Conservation (phyloP, 1,284 basidiomycete species). For the Apiotrichum sp. region DNA sequence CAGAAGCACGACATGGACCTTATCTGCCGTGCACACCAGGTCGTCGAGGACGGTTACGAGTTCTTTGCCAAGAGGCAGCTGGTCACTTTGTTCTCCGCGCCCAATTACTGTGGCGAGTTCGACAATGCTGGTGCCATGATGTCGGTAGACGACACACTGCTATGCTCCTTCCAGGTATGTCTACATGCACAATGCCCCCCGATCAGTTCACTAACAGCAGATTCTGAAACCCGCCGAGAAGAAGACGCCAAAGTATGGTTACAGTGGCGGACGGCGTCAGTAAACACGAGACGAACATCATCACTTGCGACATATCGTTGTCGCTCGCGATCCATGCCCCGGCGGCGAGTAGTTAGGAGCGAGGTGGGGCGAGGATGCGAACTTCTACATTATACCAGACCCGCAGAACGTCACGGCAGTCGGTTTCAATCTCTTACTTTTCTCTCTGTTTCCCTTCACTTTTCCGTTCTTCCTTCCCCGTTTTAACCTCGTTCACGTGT, state of each 20-base stretch:
- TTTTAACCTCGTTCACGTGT: neutral
- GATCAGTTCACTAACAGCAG: slow-evolving; percentile 46
- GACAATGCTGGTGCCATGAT: slow-evolving; percentile 99
- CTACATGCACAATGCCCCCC: neutral
- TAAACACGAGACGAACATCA: slow-evolving; percentile 5
- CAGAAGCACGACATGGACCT: slow-evolving; percentile 99
- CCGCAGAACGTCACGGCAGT: neutral
- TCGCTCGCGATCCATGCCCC: neutral
- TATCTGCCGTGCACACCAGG: slow-evolving; percentile 95
- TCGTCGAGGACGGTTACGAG: slow-evolving; percentile 98
- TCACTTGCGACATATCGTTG: neutral
- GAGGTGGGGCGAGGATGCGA: neutral
- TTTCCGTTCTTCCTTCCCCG: neutral
- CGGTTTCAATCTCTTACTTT: neutral
- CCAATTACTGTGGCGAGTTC: slow-evolving; percentile 97
- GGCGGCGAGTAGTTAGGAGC: neutral
- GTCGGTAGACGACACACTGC: slow-evolving; percentile 95
- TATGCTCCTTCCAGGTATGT: slow-evolving; percentile 93
- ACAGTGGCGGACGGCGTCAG: slow-evolving; percentile 44
- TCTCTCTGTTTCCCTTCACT: neutral
- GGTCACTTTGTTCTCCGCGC: slow-evolving; percentile 95
- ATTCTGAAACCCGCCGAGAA: slow-evolving; percentile 99
- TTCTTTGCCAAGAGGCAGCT: slow-evolving; percentile 98
- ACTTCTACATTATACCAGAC: slow-evolving; percentile 1
- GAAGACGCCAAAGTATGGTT: slow-evolving; percentile 56